Base-by-base conservation (phyloP, 495 filamentous ascomycete species). In the Penicillium atrosanguineum region DNA sequence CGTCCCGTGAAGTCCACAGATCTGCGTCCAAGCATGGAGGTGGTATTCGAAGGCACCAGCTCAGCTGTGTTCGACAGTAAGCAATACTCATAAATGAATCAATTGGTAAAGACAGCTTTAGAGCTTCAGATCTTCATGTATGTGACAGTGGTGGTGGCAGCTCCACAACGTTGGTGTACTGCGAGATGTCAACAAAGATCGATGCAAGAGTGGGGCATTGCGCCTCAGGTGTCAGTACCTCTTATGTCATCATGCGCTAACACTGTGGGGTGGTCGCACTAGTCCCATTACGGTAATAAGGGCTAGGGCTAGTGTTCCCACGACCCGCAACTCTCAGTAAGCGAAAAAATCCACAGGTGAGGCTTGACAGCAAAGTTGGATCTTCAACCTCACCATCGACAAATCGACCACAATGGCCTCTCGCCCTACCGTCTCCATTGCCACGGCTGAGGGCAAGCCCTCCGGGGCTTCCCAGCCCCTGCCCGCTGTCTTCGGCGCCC, bases 381-480 rank as follows among this genome's bases (percentile, higher is more conserved):
- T 69, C 73, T 72, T 66, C 70, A 74, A 75, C 68, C 63, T 69
- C 70, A 73, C 68, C 68, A 63, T 69, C 76, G 68, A 75, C 69
- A 71, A 71, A 74, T 63, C 62, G 70, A 68, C 76, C 80, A 86
- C 74, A 79, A 94, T 95, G 91, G 88, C 91, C 78, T 90, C 87
- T 70, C 83, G 92, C 79, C 94, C 93, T 64, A 96, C 91, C 68
- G 92, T 96, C 76, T 89, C 90, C 71, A 90, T 98, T 77, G 83
- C 95, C 80, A 81, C 83, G 72, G 89, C 88, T 73, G 91, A 95
- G 85, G 95, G 94, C 79, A 82, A 86, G 75, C 78, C 93, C 78
- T 87, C 85, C 79, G 87, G 88, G 70, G 82, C 84, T 68, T 92
- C 91, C 66, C 82, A 88, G 75, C 85, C 93, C 69, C 87, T 98